Conservation (phyloP, 176 grass and related monocot genomes). For the Eremochloa ophiuroides region DNA sequence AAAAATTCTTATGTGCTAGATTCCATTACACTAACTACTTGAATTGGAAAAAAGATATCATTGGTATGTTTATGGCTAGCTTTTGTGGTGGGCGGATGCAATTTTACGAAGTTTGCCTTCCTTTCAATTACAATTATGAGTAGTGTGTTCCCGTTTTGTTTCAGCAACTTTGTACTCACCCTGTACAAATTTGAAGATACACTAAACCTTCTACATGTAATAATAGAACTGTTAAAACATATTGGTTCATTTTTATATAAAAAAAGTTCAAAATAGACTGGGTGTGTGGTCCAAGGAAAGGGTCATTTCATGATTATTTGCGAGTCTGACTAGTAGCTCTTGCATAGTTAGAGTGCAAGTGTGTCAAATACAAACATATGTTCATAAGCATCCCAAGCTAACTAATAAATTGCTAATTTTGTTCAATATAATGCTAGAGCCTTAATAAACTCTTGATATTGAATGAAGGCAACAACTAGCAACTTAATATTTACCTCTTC, state of each 20-base stretch:
- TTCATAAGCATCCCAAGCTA: neutral
- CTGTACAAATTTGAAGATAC: neutral
- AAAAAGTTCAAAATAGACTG: neutral
- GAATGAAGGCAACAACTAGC: neutral
- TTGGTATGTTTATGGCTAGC: neutral
- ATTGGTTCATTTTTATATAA: neutral
- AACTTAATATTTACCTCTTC: slow-evolving; percentile 60
- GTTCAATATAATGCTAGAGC: neutral
- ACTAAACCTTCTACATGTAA: neutral
- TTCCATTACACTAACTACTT: neutral
- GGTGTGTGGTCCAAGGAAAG: neutral
- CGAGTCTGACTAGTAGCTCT: neutral
- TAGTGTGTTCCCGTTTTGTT: neutral
- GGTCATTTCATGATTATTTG: too few species aligned
- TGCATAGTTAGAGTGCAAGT: neutral
- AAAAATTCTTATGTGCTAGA: neutral
- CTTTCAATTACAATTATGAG: too few species aligned
- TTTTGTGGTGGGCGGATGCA: too few species aligned
- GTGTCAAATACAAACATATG: neutral
- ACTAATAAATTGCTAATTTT: neutral
- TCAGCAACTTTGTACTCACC: neutral
- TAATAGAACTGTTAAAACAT: neutral
- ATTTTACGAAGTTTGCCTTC: too few species aligned
- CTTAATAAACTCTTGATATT: neutral
- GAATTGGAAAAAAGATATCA: neutral